Evolutionary conservation across 2,329 filamentous ascomycete species (phyloP), one percentile per base, ranked within the genome.

Genomic region (Calonectria hongkongensis): DNA sequence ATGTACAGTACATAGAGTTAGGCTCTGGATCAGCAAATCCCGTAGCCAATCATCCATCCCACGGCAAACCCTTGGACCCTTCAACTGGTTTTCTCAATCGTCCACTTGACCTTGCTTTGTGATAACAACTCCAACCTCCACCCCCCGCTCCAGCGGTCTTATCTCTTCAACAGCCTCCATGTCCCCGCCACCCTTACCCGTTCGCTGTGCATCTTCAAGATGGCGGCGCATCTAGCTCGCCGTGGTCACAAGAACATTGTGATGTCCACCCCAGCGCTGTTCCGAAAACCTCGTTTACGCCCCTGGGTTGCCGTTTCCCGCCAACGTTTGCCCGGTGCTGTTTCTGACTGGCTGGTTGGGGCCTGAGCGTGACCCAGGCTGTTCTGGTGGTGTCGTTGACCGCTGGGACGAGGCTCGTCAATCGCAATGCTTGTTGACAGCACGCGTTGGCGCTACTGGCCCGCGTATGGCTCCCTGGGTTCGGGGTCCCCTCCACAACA

Each of bases 371-470:
- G 70, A 68, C 70, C 65, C 48, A 39, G 41, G 16, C 48, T 3
- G 3, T 21, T 72, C 47, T 66, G 66, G 70, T 50, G 25, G 12
- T 50, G 45, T 47, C 27, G 43, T 62, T 73, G 27, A 50, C 51
- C 72, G 66, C 71, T 48, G 66, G 63, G 67, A 48, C 56, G 62
- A 39, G 51, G 27, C 50, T 76, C 75, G 66, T 79, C 75, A 79
- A 79, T 79, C 64, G 71, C n/a, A 70, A 72, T 28, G 67, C 60
- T 63, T 65, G 54, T 60, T 67, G 33, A 33, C 63, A 36, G 68
- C 78, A 79, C 76, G 76, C 75, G 66, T 70, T 33, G 67, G 47
- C 43, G 62, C 58, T 58, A 75, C 69, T 79, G 78, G 78, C 30
- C 64, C 58, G 58, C 72, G 63, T 56, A 56, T 66, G 25, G 18